These are phyloP conservation scores for Blastobotrys elegans DNA, from an alignment of 1,139 yeast species.

Conservation along the genomic window DNA sequence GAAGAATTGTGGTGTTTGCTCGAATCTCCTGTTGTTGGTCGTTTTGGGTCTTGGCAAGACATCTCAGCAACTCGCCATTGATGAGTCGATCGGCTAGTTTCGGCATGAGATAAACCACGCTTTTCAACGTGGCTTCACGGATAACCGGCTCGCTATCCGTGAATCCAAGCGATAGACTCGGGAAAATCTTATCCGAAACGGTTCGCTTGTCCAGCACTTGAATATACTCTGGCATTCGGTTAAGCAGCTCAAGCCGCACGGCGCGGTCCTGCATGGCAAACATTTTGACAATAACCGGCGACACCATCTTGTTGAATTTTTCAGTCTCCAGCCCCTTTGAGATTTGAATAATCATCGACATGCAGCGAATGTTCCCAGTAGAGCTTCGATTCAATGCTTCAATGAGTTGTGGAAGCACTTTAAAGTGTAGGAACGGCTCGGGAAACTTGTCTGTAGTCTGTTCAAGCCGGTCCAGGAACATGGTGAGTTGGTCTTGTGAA, in stretches of 20 bases:
- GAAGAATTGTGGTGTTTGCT: slow-evolving; percentile 74
- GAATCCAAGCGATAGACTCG: slow-evolving; percentile 68
- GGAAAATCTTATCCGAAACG: slow-evolving; percentile 66
- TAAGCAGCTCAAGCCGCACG: slow-evolving; percentile 63
- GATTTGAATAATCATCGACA: slow-evolving; percentile 23
- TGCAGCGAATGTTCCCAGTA: slow-evolving; percentile 23
- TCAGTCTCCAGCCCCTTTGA: slow-evolving; percentile 39
- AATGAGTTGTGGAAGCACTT: slow-evolving; percentile 66
- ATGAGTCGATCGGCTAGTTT: slow-evolving; percentile 72
- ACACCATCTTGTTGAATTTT: slow-evolving; percentile 44
- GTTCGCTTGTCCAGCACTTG: slow-evolving; percentile 52
- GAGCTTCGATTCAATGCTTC: slow-evolving; percentile 17
- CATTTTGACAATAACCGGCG: slow-evolving; percentile 60
- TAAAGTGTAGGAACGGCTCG: slow-evolving; percentile 55
- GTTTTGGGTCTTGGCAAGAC: slow-evolving; percentile 80
- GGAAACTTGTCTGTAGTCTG: slow-evolving; percentile 41
- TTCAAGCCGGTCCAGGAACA: slow-evolving; percentile 47
- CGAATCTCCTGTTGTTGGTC: slow-evolving; percentile 81
- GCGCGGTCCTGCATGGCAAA: slow-evolving; percentile 71
- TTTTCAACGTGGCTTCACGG: slow-evolving; percentile 74
- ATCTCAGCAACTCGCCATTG: slow-evolving; percentile 77
- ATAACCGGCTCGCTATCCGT: slow-evolving; percentile 78
- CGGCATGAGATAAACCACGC: slow-evolving; percentile 59
- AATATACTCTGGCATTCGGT: slow-evolving; percentile 54
- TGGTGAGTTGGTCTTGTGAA: slow-evolving; percentile 47